A percentile compares a stretch with the other conserved stretches of the same genome.
These are phyloP conservation scores for Aureobasidium subglaciale DNA, from an alignment of 2,329 filamentous ascomycete species.

Conservation along the genomic window DNA sequence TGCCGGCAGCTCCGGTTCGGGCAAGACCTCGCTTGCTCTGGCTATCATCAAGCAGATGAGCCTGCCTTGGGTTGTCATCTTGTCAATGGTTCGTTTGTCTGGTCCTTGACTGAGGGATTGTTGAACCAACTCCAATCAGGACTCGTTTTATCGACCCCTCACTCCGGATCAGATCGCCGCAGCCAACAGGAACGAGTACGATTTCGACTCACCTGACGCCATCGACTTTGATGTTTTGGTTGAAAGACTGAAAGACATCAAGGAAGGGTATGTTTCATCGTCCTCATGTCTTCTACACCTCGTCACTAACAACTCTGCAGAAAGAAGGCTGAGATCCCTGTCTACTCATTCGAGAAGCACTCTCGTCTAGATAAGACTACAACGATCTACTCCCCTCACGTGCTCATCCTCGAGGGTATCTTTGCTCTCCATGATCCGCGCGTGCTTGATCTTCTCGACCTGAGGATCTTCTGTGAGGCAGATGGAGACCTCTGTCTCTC, in stretches of 20 bases:
- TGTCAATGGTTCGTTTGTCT: slow-evolving; percentile 69
- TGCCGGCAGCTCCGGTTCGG: slow-evolving; percentile 88
- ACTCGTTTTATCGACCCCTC: slow-evolving; percentile 94
- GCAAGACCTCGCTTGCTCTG: slow-evolving; percentile 89
- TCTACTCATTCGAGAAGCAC: slow-evolving; percentile 94
- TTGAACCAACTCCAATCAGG: slow-evolving; percentile 44
- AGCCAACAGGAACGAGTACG: slow-evolving; percentile 86
- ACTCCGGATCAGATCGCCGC: slow-evolving; percentile 68
- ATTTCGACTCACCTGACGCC: slow-evolving; percentile 90
- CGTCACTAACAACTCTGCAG: slow-evolving; percentile 37
- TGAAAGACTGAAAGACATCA: slow-evolving; percentile 71
- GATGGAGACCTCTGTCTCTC: slow-evolving; percentile 91
- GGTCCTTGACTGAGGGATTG: not conserved
- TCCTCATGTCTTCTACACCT: not conserved
- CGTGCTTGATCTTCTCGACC: slow-evolving; percentile 79
- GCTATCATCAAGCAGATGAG: slow-evolving; percentile 86
- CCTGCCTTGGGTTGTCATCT: slow-evolving; percentile 93
- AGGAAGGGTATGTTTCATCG: slow-evolving; percentile 68
- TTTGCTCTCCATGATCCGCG: slow-evolving; percentile 86
- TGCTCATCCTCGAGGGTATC: slow-evolving; percentile 91
- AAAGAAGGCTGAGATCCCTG: slow-evolving; percentile 80
- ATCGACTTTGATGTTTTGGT: slow-evolving; percentile 91
- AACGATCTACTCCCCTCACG: slow-evolving; percentile 91
- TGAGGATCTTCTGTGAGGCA: slow-evolving; percentile 95
- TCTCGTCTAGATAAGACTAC: slow-evolving; percentile 71